Evolutionary conservation across 2,329 filamentous ascomycete species (phyloP).

Genomic region (Elsinoe batatas): DNA sequence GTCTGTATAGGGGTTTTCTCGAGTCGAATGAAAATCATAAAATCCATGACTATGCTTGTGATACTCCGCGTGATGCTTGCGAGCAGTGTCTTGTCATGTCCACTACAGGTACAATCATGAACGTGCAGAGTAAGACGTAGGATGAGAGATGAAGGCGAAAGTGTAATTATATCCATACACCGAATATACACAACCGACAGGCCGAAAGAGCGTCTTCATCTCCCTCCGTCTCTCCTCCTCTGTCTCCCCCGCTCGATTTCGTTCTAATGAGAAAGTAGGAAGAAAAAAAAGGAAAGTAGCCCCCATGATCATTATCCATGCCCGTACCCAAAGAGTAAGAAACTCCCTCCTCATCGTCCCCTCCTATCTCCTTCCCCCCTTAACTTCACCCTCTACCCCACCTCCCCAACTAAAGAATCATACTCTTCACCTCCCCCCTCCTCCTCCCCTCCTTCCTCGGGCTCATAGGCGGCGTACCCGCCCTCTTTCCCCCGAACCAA

Average conservation of each 20-base stretch:
- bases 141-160: not conserved
- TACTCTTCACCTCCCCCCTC: slow-evolving; percentile 29
- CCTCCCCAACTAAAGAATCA: slow-evolving; percentile 26
- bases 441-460: slow-evolving; percentile 22
- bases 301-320: slow-evolving; percentile 2
- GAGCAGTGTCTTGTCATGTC: not conserved
- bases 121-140: not conserved
- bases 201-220: not conserved
- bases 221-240: not conserved
- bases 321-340: not conserved
- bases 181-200: slow-evolving; percentile 4
- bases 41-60: not conserved
- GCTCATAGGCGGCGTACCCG: slow-evolving; percentile 26
- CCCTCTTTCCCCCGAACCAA: slow-evolving; percentile 14
- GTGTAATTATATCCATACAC: slow-evolving; percentile 10
- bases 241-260: not conserved
- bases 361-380: not conserved
- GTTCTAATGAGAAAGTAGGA: not conserved
- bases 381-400: not conserved
- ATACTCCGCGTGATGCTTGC: not conserved
- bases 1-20: not conserved
- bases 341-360: not conserved
- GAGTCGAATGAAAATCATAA: not conserved
- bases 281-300: slow-evolving; percentile 8
- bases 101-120: too few species aligned